These are phyloP conservation scores for Scytalidium sp. DNA, from an alignment of 2,329 filamentous ascomycete species.

Conservation along the genomic window DNA sequence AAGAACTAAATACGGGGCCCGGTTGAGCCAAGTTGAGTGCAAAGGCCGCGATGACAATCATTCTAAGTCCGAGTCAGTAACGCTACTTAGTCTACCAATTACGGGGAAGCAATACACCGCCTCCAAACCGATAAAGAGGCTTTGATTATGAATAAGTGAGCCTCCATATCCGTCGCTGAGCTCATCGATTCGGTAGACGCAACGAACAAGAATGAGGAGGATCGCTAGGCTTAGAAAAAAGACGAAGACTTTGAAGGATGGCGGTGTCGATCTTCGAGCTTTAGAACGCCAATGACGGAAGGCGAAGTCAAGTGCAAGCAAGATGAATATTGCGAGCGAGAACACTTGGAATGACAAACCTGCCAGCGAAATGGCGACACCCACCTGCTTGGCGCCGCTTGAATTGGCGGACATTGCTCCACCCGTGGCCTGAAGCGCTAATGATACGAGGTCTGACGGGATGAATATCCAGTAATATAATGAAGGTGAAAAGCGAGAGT, in stretches of 20 bases:
- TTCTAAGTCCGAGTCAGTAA: constrained; percentile 14
- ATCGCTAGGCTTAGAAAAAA: constrained; percentile 3
- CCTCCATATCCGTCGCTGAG: constrained; percentile 65
- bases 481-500: constrained; percentile 39
- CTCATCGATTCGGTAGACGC: constrained; percentile 43
- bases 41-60: constrained; percentile 45
- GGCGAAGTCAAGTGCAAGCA: constrained; percentile 47
- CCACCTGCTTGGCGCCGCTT: constrained; percentile 34
- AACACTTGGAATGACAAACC: constrained; percentile 37
- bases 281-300: constrained; percentile 32
- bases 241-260: constrained; percentile 12
- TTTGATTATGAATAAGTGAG: constrained; percentile 60
- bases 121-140: constrained; percentile 59
- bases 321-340: constrained; percentile 34
- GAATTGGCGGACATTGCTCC: constrained; percentile 48
- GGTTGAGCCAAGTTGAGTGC: constrained; percentile 46
- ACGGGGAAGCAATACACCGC: constrained; percentile 33
- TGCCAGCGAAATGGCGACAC: constrained; percentile 34
- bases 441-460: constrained; percentile 53
- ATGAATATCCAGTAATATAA: constrained; percentile 55
- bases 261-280: constrained; percentile 11
- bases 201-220: constrained; percentile 15
- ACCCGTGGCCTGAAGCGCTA: constrained; percentile 56
- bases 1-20: constrained; percentile 13
- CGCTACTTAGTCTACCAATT: not conserved